These are phyloP conservation scores for Pichia sporocuriosa DNA, from an alignment of 805 yeast species.

Conservation along the genomic window DNA sequence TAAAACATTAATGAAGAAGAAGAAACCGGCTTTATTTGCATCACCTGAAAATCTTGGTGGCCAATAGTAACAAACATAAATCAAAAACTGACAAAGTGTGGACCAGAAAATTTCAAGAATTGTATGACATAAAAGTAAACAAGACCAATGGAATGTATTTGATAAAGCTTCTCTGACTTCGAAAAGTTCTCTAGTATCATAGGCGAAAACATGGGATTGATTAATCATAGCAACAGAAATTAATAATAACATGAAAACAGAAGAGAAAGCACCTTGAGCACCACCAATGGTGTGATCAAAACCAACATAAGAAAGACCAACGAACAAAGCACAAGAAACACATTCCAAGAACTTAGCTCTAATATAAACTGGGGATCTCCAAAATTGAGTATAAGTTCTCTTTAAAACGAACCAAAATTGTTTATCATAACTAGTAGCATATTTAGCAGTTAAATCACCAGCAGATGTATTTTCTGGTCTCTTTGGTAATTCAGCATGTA, in stretches of 20 bases:
- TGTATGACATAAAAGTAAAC: constrained; percentile 46
- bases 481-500: constrained; percentile 19
- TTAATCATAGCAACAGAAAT: constrained; percentile 54
- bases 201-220: constrained; percentile 57
- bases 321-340: constrained; percentile 37
- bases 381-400: constrained; percentile 37
- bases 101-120: constrained; percentile 60
- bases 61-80: constrained; percentile 35
- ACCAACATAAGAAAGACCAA: constrained; percentile 68
- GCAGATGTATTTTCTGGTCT: constrained; percentile 23
- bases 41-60: constrained; percentile 31
- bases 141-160: constrained; percentile 69
- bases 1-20: constrained; percentile 27
- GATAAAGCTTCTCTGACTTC: constrained; percentile 69
- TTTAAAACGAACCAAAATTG: constrained; percentile 31
- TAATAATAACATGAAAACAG: constrained; percentile 48
- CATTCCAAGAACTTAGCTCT: constrained; percentile 40
- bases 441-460: constrained; percentile 22
- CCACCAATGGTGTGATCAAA: constrained; percentile 47
- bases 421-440: constrained; percentile 40
- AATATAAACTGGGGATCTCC: constrained; percentile 44
- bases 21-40: constrained; percentile 43
- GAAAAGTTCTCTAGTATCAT: constrained; percentile 54
- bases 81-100: constrained; percentile 41
- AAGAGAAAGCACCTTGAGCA: constrained; percentile 51